Evolutionary conservation across 257 asterid species (phyloP), one percentile per base, ranked within the genome.

Genomic region (Lithospermum erythrorhizon): DNA sequence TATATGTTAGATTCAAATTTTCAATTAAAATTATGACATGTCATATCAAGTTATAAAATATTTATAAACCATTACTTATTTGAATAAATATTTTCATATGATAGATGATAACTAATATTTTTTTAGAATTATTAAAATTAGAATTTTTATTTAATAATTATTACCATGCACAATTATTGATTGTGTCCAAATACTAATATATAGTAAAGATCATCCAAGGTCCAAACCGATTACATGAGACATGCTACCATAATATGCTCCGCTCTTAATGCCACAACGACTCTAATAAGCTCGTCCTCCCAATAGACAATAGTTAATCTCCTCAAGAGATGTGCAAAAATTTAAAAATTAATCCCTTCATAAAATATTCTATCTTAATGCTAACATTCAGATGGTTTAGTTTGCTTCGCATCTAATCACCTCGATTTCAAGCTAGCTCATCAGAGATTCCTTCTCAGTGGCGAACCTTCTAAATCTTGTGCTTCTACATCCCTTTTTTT

Each of bases 381-480:
- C 17, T 18, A 2, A 9, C 17, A 8, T 47, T 47, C 52, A 47
- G 17, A 47, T 2, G 10, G n/a, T n/a, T n/a, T n/a, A n/a, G 10
- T 47, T 47, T 47, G 10, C 17, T 14, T 8, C 17, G 10, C 52
- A 53, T 67, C 67, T 45, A 57, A 32, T 53, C 29, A 53, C 57
- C 57, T 30, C 13, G 53, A 65, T 76, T 72, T 72, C 72, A 74
- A 85, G 80, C 79, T 78, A n/a, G n/a, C n/a, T n/a, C n/a, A n/a
- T n/a, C 72, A 63, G 79, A 76, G 77, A 74, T 71, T 78, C 76
- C 75, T 77, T 73, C 79, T 72, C 68, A 49, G 68, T 56, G 59
- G 67, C 82, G 91, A 86, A 86, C 81, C 87, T 86, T 86, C 95
- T 76, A 71, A 81, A 70, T 75, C 74, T 75, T 62, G 80, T 68